Evolutionary conservation across 768 basidiomycete species (phyloP).

Genomic region (Trametes cinnabarina): DNA sequence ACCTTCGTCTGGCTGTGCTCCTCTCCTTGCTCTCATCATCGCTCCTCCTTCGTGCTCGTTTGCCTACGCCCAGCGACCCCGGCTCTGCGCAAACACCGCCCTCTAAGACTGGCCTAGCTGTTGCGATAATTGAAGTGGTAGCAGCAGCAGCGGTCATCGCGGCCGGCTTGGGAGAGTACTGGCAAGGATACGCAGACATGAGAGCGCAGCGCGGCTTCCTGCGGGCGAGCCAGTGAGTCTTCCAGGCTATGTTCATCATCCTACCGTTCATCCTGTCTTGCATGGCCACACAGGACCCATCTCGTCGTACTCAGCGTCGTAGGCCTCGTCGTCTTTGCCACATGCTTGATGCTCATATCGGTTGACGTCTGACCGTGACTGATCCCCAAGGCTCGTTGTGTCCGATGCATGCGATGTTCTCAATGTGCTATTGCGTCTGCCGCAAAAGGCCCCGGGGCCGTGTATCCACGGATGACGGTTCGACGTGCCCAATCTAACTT

Average conservation of each 20-base stretch:
- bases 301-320: slow-evolving; percentile 27
- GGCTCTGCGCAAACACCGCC: slow-evolving; percentile 23
- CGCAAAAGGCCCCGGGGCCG: background rate
- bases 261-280: background rate
- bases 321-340: slow-evolving; percentile 27
- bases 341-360: slow-evolving; percentile 24
- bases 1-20: slow-evolving; percentile 64
- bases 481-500: slow-evolving; percentile 14
- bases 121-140: slow-evolving; percentile 51
- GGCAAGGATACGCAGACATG: slow-evolving; percentile 54
- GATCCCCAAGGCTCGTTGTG: background rate
- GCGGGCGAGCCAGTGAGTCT: slow-evolving; percentile 51
- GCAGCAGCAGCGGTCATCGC: slow-evolving; percentile 53
- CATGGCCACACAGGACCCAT: slow-evolving; percentile 25
- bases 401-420: background rate
- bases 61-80: slow-evolving; percentile 34
- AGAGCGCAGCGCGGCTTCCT: slow-evolving; percentile 59
- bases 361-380: slow-evolving; percentile 10
- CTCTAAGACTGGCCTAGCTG: slow-evolving; percentile 39
- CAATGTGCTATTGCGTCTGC: background rate
- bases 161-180: slow-evolving; percentile 68
- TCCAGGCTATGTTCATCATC: background rate
- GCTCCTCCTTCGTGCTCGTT: slow-evolving; percentile 56
- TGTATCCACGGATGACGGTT: slow-evolving; percentile 6
- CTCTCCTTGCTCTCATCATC: slow-evolving; percentile 64